Conservation (phyloP, 2,329 filamentous ascomycete species). For the Emericellopsis cladophorae region DNA sequence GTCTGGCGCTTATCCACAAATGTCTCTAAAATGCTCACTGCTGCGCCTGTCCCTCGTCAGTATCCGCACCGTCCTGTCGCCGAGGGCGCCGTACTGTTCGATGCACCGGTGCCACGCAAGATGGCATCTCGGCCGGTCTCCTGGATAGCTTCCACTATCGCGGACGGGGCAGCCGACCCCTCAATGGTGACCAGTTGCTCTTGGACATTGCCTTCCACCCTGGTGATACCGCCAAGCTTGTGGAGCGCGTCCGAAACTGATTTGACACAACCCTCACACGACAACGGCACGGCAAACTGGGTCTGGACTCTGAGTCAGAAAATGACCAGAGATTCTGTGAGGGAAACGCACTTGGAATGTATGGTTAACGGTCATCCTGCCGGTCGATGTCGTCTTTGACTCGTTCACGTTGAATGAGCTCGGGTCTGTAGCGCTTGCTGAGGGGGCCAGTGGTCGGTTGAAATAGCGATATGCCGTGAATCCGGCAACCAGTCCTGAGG, state of each 20-base stretch:
- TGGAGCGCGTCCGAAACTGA: conserved; percentile 70
- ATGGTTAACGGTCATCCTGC: conserved; percentile 29
- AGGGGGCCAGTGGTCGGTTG: no score
- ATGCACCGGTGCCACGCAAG: conserved; percentile 72
- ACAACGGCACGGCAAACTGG: conserved; percentile 88
- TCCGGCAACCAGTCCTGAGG: no score
- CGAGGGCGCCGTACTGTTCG: conserved; percentile 49
- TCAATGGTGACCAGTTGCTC: conserved; percentile 76
- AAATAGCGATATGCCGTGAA: no score
- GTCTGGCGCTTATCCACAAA: conserved; percentile 45
- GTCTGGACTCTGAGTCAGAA: conserved; percentile 43
- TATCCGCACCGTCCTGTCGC: background rate
- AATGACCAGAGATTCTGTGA: background rate
- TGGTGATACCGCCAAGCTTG: conserved; percentile 66
- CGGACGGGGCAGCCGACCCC: conserved; percentile 80
- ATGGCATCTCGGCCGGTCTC: conserved; percentile 88
- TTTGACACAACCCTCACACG: conserved; percentile 80
- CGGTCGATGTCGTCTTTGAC: background rate
- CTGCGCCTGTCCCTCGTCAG: conserved; percentile 42
- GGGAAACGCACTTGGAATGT: conserved; percentile 28
- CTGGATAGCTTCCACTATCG: conserved; percentile 82
- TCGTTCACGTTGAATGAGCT: no score
- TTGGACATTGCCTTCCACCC: conserved; percentile 69
- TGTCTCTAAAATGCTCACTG: conserved; percentile 93
- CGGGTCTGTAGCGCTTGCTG: no score